Conservation (phyloP, 2,329 filamentous ascomycete species). For the Trichoderma sp. region DNA sequence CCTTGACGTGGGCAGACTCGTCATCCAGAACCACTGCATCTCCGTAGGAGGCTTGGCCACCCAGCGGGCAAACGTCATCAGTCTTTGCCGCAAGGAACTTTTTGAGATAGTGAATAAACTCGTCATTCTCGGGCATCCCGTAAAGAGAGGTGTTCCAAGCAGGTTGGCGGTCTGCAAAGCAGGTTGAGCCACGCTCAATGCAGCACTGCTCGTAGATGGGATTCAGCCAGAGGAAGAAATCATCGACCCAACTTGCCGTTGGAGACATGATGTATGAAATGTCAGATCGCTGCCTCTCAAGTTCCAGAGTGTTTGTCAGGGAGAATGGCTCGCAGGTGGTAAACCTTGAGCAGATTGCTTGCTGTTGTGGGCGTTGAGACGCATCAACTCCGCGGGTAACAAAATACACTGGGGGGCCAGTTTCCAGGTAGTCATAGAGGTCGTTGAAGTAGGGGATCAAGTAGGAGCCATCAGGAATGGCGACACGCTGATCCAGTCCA, state of each 20-base stretch:
- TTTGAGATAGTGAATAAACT: slow-evolving; percentile 82
- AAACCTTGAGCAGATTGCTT: slow-evolving; percentile 85
- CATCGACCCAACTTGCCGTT: slow-evolving; percentile 93
- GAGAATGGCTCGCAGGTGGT: slow-evolving; percentile 83
- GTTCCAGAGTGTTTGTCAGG: slow-evolving; percentile 84
- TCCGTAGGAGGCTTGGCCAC: slow-evolving; percentile 82
- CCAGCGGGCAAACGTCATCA: slow-evolving; percentile 79
- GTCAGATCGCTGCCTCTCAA: slow-evolving; percentile 85
- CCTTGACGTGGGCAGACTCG: slow-evolving; percentile 63
- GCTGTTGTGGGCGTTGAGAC: slow-evolving; percentile 72
- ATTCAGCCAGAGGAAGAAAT: slow-evolving; percentile 96
- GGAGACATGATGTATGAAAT: slow-evolving; percentile 85
- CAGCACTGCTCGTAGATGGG: slow-evolving; percentile 72
- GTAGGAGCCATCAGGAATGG: slow-evolving; percentile 90
- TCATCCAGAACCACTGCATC: slow-evolving; percentile 77
- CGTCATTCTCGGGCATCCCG: slow-evolving; percentile 90
- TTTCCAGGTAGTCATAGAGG: slow-evolving; percentile 85
- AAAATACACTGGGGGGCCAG: slow-evolving; percentile 93
- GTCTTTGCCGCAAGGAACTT: slow-evolving; percentile 82
- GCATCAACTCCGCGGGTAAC: slow-evolving; percentile 79
- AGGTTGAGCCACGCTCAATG: slow-evolving; percentile 66
- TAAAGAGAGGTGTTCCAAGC: slow-evolving; percentile 84
- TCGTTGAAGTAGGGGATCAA: slow-evolving; percentile 96
- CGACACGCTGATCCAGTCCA: slow-evolving; percentile 90
- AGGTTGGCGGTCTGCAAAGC: slow-evolving; percentile 74